Base-by-base conservation (phyloP, 2,329 filamentous ascomycete genomes). In the Colletotrichum sp. region DNA sequence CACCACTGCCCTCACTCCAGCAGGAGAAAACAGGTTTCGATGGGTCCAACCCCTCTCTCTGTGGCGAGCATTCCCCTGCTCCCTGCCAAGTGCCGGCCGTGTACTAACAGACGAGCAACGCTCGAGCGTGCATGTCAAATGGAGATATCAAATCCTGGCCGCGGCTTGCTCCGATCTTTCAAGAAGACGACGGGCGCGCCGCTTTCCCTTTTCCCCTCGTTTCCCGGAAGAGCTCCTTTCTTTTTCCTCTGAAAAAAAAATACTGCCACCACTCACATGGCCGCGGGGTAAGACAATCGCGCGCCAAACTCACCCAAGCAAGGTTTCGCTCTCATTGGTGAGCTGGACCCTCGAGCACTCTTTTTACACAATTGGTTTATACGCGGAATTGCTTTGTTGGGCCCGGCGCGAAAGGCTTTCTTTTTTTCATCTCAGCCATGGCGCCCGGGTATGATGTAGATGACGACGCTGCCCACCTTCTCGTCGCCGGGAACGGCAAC, bases 21-120 rank as follows among this genome's bases (percentile, higher is more conserved):
- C 26, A 52, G 38, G 34, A 30, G 21, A 64, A 73, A 75, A 64
- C 69, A 68, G 69, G 69, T 73, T 75, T 73, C 58, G 28, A 64
- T 26, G 73, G 73, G 56, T 12, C 63, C 58, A 28, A 56, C 66
- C 55, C 58, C 63, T 24, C 34, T 36, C 69, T 32, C 4, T 10
- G 63, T 59, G 69, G 58, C 69, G 69, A 68, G 69, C 73, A 75
- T 73, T 48, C 28, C 73, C 73, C 69, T 75, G 73, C 34, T 38
- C 9, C 12, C n/a, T 4, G 2, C 14, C 16, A 59, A 56, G 43
- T 68, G 69, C 69, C 48, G 34, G 34, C 21, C 8, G 36, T 18
- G 48, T 48, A 26, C 30, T n/a, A 38, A 68, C 56, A 21, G 56
- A 68, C 63, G 63, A 48, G 69, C n/a, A 75, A 58, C 56, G 63